Base-by-base conservation (phyloP, 163 green algal species). In the Trebouxiophyceae sp. region DNA sequence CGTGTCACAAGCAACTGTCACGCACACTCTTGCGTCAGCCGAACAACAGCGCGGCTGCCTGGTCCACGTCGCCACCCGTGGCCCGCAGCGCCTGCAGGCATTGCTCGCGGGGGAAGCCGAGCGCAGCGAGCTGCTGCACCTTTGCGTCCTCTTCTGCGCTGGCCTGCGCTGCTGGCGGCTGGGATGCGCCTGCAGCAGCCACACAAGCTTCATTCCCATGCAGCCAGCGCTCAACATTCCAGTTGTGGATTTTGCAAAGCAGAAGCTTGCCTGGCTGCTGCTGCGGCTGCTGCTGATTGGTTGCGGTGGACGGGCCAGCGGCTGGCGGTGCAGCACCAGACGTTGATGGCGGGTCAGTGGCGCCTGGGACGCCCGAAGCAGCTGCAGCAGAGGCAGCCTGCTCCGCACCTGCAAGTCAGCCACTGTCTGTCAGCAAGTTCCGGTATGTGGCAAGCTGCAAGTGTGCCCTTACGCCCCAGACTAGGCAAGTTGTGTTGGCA, bases 121-220 rank as follows among this genome's bases (percentile, higher is more conserved):
- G 77, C 5, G 57, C 68, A 69, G 71, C 77, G 66, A 94, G 86
- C 1, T 32, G 33, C 46, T 81, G 58, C 57, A 86, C 75, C 54
- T 78, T 81, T 0, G 65, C 73, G 39, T 68, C 69, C 60, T 84
- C 73, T 45, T 74, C 70, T 45, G 74, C 73, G 7, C 32, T 24
- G 31, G 4, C n/a, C 56, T 16, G 12, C 12, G 39, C 39, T n/a
- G 39, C 39, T 65, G 61, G 4, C 59, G 31, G 22, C 2, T 16
- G 47, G 28, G 24, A 16, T 47, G 32, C 46, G 23, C 19, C 44
- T 39, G 46, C 28, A 24, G 57, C 47, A 29, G 19, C 7, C 4
- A 31, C 58, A 55, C 55, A 22, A 23, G 5, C 26, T 7, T 32
- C 26, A n/a, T 4, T 29, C 32, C n/a, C 58, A 55, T 29, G 24